Conservation (phyloP, 1,139 yeast genomes). For the Pichia sp. region DNA sequence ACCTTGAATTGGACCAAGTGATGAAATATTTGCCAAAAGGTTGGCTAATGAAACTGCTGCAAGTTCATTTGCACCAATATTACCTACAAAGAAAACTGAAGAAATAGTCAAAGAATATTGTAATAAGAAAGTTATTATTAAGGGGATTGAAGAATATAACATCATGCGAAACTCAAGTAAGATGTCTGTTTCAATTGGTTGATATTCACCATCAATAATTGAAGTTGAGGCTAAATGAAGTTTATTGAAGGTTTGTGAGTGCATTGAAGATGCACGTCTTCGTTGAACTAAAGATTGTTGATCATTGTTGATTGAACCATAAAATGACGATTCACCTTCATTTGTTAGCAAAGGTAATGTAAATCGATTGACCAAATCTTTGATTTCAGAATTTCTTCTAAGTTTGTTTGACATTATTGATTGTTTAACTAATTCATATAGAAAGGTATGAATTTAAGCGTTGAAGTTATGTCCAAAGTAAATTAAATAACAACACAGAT, state of each 20-base stretch:
- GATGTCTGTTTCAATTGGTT: constrained; percentile 41
- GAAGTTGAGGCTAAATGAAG: constrained; percentile 17
- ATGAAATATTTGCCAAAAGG: constrained; percentile 70
- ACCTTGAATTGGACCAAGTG: constrained; percentile 67
- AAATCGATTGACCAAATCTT: background rate
- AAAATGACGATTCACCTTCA: constrained; percentile 2
- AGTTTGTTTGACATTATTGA: background rate
- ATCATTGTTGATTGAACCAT: constrained; percentile 18
- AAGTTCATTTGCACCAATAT: constrained; percentile 69
- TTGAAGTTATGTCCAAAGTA: too few species aligned
- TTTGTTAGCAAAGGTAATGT: constrained; percentile 8
- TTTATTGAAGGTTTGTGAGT: constrained; percentile 12
- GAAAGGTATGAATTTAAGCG: too few species aligned
- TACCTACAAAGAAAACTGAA: constrained; percentile 77
- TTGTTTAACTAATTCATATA: too few species aligned
- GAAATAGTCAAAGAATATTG: constrained; percentile 83
- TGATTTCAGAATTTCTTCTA: constrained; percentile 1
- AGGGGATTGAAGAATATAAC: constrained; percentile 46
- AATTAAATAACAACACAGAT: too few species aligned
- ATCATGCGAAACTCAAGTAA: constrained; percentile 39
- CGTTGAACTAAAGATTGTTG: constrained; percentile 21
- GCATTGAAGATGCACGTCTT: constrained; percentile 23
- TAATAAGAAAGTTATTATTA: constrained; percentile 64
- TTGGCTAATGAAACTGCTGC: constrained; percentile 69
- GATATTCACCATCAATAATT: constrained; percentile 22